phyloP scores from a whole-genome alignment of 441 rosid species.

The Gossypium schwendimanii region DNA sequence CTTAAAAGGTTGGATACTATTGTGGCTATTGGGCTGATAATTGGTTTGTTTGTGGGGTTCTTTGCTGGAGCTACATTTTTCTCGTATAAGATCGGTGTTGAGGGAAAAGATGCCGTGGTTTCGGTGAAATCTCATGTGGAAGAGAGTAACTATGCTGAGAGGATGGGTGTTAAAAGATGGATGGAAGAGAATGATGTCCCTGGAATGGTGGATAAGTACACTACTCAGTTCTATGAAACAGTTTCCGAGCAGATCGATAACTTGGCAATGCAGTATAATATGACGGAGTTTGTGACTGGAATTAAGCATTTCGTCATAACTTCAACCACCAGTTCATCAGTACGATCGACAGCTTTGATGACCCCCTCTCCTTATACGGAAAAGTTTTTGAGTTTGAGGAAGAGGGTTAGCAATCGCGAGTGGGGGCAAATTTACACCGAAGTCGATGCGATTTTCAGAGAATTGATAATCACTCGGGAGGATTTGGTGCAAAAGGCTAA shows the following conservation, averaged over 20 bases:
- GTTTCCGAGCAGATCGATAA: conserved; percentile 80
- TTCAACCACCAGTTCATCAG: conserved; percentile 40
- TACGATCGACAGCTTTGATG: conserved; percentile 44
- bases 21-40: conserved; percentile 79
- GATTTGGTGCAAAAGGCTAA: conserved; percentile 84
- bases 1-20: conserved; percentile 65
- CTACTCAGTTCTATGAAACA: conserved; percentile 61
- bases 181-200: conserved; percentile 94
- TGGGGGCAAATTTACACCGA: conserved; percentile 86
- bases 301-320: conserved; percentile 74
- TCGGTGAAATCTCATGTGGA: conserved; percentile 79
- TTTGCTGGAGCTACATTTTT: conserved; percentile 63
- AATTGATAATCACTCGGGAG: conserved; percentile 63
- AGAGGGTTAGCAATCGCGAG: conserved; percentile 42
- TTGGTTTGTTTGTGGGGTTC: conserved; percentile 65
- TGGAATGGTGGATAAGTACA: conserved; percentile 73
- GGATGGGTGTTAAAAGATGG: conserved; percentile 76
- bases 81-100: conserved; percentile 90
- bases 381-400: conserved; percentile 63
- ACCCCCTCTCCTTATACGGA: conserved; percentile 61
- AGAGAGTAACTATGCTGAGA: conserved; percentile 84
- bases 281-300: conserved; percentile 82
- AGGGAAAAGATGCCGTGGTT: conserved; percentile 80
- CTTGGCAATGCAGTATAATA: conserved; percentile 79
- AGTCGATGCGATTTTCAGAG: conserved; percentile 62